phyloP scores from a whole-genome alignment of 768 basidiomycete genomes.

The Mycena crocata region DNA sequence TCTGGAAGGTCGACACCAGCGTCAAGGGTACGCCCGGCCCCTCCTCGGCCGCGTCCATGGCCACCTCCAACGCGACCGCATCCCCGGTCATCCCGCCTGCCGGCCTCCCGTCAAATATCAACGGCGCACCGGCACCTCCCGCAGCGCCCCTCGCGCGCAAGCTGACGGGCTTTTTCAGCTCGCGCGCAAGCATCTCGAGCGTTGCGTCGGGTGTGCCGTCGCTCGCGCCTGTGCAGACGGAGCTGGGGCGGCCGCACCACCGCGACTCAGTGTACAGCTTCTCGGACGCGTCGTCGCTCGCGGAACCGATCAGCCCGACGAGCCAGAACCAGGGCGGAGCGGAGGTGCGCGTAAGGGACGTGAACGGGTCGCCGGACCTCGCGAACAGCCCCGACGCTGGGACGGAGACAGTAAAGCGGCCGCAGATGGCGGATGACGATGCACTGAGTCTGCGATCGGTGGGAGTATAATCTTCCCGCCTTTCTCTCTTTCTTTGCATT shows the following conservation, averaged over 20 bases:
- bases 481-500: no score
- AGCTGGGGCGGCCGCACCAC: slow-evolving; percentile 42
- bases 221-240: slow-evolving; percentile 47
- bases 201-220: slow-evolving; percentile 40
- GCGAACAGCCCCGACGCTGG: slow-evolving; percentile 6
- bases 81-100: slow-evolving; percentile 42
- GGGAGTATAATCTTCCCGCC: not conserved
- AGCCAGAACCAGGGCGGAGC: slow-evolving; percentile 49
- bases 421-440: not conserved
- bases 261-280: slow-evolving; percentile 61
- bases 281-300: slow-evolving; percentile 69
- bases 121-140: slow-evolving; percentile 2
- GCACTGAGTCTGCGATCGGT: slow-evolving; percentile 24
- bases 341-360: slow-evolving; percentile 43
- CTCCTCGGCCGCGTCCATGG: slow-evolving; percentile 38
- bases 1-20: slow-evolving; percentile 65
- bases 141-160: slow-evolving; percentile 69
- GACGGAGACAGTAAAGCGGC: slow-evolving; percentile 10
- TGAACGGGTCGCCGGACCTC: slow-evolving; percentile 42
- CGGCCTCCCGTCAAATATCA: slow-evolving; percentile 34
- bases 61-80: slow-evolving; percentile 40
- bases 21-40: slow-evolving; percentile 41
- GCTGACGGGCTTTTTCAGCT: slow-evolving; percentile 77
- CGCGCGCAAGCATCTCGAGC: slow-evolving; percentile 67
- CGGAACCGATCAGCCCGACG: slow-evolving; percentile 69